phyloP scores from a whole-genome alignment of 106 monocot genomes.

The Dioscorea zingiberensis region DNA sequence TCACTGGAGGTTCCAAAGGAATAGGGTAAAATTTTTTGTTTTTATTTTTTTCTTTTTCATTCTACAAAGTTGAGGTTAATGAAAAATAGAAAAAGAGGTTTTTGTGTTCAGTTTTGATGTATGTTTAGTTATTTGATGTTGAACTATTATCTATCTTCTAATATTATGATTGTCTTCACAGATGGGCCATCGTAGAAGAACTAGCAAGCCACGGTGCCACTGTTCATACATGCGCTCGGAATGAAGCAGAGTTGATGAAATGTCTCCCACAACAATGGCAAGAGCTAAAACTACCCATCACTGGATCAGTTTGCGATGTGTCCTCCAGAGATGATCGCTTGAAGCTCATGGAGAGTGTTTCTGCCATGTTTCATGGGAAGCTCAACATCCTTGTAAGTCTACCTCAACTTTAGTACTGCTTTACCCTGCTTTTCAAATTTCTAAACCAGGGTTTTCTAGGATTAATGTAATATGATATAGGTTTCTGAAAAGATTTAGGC shows the following conservation, averaged over 20 bases:
- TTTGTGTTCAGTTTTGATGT: no score
- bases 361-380: conserved; percentile 39
- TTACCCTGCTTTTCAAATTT: no score
- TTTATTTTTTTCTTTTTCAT: not conserved
- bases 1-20: not conserved
- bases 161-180: not conserved
- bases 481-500: no score
- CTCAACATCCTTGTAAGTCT: conserved; percentile 45
- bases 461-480: no score
- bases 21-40: not conserved
- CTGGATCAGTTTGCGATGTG: conserved; percentile 58
- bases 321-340: conserved; percentile 27
- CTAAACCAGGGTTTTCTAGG: no score
- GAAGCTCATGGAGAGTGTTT: conserved; percentile 32
- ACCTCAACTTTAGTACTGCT: no score
- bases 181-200: conserved; percentile 42
- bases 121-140: no score
- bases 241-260: conserved; percentile 37
- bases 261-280: conserved; percentile 45
- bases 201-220: conserved; percentile 40
- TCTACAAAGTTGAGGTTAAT: not conserved
- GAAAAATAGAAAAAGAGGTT: no score
- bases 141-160: not conserved
- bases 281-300: conserved; percentile 20
- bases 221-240: conserved; percentile 68